A percentile compares a stretch with the other conserved stretches of the same genome.
phyloP scores from a whole-genome alignment of 306 rosid genomes.

The Lathyrus tuberosus region DNA sequence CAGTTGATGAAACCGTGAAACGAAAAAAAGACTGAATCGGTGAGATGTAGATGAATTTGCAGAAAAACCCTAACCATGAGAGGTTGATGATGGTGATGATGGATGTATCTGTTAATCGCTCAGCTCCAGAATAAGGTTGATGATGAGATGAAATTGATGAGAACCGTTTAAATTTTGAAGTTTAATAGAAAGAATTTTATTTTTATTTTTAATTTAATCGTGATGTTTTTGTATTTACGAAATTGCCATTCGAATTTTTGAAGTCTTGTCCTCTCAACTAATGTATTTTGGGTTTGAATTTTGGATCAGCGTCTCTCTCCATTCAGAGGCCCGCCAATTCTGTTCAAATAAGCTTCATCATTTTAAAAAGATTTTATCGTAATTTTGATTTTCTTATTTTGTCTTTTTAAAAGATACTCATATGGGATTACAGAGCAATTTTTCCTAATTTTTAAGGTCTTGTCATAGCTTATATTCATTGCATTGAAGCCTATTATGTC shows the following conservation, averaged over 20 bases:
- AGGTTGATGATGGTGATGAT: background rate
- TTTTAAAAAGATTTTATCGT: too few relatives aligned
- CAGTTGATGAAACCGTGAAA: background rate
- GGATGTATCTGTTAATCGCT: background rate
- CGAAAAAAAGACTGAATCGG: background rate
- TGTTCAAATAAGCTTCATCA: too few relatives aligned
- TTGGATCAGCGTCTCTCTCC: background rate
- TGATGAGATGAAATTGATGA: slow-evolving; percentile 8
- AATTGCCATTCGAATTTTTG: background rate
- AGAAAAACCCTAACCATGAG: slow-evolving; percentile 19
- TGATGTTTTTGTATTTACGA: background rate
- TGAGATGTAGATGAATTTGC: background rate
- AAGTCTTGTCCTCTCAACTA: too few relatives aligned
- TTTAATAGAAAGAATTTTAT: background rate
- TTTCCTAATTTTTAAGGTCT: too few relatives aligned
- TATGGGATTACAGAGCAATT: too few relatives aligned
- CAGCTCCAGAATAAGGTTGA: background rate
- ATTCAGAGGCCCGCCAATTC: background rate
- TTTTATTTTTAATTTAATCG: background rate
- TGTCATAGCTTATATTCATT: too few relatives aligned
- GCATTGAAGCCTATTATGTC: too few relatives aligned
- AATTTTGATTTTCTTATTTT: too few relatives aligned
- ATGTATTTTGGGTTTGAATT: background rate
- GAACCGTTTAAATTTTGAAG: slow-evolving; percentile 22
- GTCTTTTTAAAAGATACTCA: too few relatives aligned